Conservation (phyloP, 352 stramenopile genomes). For the Pythium sp. region DNA sequence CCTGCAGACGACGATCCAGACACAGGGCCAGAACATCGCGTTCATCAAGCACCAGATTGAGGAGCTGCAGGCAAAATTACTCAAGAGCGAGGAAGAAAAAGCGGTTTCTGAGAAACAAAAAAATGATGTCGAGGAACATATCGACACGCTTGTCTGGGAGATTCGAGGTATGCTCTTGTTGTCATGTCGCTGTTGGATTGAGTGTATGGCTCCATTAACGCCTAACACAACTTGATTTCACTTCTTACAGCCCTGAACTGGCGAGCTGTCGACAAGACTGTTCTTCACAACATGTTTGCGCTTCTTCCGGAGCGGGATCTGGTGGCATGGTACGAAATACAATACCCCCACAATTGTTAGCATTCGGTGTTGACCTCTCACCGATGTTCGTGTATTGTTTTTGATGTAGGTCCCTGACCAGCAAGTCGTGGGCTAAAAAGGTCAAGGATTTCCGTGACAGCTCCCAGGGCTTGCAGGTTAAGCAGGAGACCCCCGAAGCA, state of each 20-base stretch:
- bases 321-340: constrained; percentile 31
- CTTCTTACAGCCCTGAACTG: constrained; percentile 37
- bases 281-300: constrained; percentile 28
- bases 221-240: background rate
- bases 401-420: constrained; percentile 36
- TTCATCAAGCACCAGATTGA: constrained; percentile 61
- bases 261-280: constrained; percentile 38
- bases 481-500: constrained; percentile 4
- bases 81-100: constrained; percentile 36
- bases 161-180: constrained; percentile 41
- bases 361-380: background rate
- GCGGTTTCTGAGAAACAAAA: constrained; percentile 31
- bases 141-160: constrained; percentile 65
- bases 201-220: background rate
- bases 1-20: constrained; percentile 44
- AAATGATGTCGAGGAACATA: constrained; percentile 39
- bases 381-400: background rate
- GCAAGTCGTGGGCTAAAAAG: constrained; percentile 38
- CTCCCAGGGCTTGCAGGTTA: background rate
- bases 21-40: constrained; percentile 41
- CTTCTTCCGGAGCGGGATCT: constrained; percentile 31
- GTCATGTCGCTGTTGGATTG: background rate
- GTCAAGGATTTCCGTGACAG: constrained; percentile 22
- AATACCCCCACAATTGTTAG: background rate
- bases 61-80: constrained; percentile 40